Base-by-base conservation (phyloP, 2,329 filamentous ascomycete species). In the Fusarium neocosmosporiellum region DNA sequence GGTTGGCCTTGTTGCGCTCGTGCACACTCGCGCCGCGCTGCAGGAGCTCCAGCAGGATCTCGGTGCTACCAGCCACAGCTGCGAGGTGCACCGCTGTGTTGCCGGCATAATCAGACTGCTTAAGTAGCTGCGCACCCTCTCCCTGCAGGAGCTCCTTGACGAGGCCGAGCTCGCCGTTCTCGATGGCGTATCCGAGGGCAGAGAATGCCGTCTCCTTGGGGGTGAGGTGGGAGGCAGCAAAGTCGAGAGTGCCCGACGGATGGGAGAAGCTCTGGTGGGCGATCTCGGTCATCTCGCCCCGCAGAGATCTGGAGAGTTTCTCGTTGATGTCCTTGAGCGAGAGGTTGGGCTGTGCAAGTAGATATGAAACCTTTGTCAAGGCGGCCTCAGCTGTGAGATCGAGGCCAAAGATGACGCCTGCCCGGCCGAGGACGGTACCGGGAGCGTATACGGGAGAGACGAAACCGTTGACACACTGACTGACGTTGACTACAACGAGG, bases 301-400 rank as follows among this genome's bases (percentile, higher is more conserved):
- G 90, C 24, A 98, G 86, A 13, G 93, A 94, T 27, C 88, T 83
- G 8, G 93, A 91, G 90, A 98, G 97, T 69, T 88, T 87, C 69
- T 85, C 86, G 5, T 90, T 87, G 31, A 98, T 90, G 24, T 94
- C 91, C 61, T 88, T 85, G 9, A 89, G 86, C 0, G 88, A 87
- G n/a, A 93, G 85, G 34, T 86, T 87, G 1, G 92, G 90, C 5
- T 88, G 81, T 6, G 93, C 93, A 20, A 98, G 88, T 4, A 98
- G 88, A 80, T 97, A 97, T 2, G 94, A 94, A 31, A 98, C 88
- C 82, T 98, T 98, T 22, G 95, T 96, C 74, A 98, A 88, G 7
- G 95, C 95, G 4, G 94, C 95, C 84, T 98, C 95, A 24, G 93
- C 93, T 0, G 95, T 98, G 83, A 98, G 88, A 78, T 97, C 95